Base-by-base conservation (phyloP, 805 yeast species). In the Metschnikowia bowlesiae region DNA sequence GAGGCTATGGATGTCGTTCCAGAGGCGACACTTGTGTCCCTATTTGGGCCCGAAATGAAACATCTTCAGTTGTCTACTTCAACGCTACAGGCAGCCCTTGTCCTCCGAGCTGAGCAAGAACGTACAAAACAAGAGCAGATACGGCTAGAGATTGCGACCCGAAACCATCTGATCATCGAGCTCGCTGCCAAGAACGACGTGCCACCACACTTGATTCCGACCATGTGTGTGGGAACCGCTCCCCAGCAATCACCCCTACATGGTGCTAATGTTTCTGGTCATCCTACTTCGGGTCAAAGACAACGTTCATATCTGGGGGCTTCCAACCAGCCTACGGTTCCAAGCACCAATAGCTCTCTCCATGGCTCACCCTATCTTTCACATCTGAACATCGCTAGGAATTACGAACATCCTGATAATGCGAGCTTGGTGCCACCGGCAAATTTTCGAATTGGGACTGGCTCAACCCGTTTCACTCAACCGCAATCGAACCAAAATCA, bases 81-180 rank as follows among this genome's bases (percentile, higher is more conserved):
- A 8, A 76, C 89, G 3, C 73, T 84, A 30, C 64, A 73, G 28
- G 81, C 79, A 54, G 83, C 89, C 0, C 66, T 89, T 35, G 74
- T 75, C 33, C 74, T 85, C 31, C 75, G 82, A 47, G 65, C 81
- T 2, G 90, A 89, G 62, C 92, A 86, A 61, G 97, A 91, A 63
- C 75, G 78, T 40, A 85, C 97, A 1, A 85, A 85, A 56, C 96
- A 90, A 64, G 94, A 86, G 56, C 84, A 74, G 57, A 85, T 86
- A 63, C 78, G 76, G 48, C 69, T 84, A 18, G 96, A 90, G 62
- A 69, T 77, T 38, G 73, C 85, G 28, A 76, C 78, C 39, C 76
- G 79, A 49, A 78, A 86, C 22, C 67, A 85, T 32, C 84, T 84
- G 47, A 71, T 90, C 16, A 60, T 91, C 46, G 80, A 80, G 51